A percentile compares a stretch with the other conserved stretches of the same genome.
Conservation (phyloP, 345 rosid genomes). For the Schrenkiella parvula region DNA sequence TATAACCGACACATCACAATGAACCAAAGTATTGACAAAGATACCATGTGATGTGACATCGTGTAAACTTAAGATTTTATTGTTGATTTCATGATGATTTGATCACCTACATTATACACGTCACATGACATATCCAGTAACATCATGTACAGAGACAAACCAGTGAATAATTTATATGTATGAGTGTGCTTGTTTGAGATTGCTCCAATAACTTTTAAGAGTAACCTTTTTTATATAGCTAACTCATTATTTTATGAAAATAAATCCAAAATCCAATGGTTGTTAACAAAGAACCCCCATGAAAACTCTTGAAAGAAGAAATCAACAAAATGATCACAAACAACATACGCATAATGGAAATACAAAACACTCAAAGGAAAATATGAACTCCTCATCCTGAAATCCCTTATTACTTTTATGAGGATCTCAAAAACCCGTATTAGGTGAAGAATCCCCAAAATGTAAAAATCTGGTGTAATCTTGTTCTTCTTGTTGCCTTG, state of each 20-base stretch:
- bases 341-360: constrained; percentile 16
- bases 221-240: background rate
- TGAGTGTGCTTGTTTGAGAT: background rate
- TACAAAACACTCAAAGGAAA: constrained; percentile 21
- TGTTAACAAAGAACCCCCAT: constrained; percentile 10
- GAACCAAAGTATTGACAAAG: background rate
- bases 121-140: background rate
- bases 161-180: background rate
- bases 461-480: constrained; percentile 27
- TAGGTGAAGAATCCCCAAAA: constrained; percentile 33
- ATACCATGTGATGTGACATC: background rate
- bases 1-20: background rate
- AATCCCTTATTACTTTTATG: background rate
- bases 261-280: constrained; percentile 13
- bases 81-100: background rate
- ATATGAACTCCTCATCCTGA: constrained; percentile 1
- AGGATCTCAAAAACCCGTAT: constrained; percentile 25
- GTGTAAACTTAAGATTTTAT: background rate
- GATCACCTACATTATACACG: background rate
- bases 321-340: constrained; percentile 24
- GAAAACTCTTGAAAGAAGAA: constrained; percentile 20
- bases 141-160: background rate
- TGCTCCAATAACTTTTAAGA: background rate
- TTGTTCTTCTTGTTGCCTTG: constrained; percentile 26
- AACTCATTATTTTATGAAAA: background rate